phyloP scores from a whole-genome alignment of 2,329 filamentous ascomycete species.

The Graphium sp. region DNA sequence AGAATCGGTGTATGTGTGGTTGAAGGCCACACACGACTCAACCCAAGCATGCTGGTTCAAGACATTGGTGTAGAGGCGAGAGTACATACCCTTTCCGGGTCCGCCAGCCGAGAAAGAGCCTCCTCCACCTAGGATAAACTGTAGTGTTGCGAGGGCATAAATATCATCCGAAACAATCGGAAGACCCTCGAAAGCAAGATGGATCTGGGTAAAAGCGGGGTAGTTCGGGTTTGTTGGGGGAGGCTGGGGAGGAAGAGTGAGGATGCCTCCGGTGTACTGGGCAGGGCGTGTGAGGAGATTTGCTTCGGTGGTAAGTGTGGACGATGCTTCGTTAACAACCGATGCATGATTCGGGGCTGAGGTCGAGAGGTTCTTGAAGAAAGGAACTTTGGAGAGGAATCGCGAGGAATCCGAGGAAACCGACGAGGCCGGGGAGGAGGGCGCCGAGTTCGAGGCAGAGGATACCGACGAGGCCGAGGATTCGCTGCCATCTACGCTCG shows the following conservation, averaged over 20 bases:
- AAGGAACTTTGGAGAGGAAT: constrained; percentile 69
- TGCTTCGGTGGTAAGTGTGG: constrained; percentile 22
- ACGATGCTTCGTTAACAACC: too few species aligned
- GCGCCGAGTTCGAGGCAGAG: constrained; percentile 15
- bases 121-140: constrained; percentile 88
- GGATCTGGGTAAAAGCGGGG: constrained; percentile 77
- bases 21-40: constrained; percentile 88
- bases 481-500: constrained; percentile 44
- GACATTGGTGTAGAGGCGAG: constrained; percentile 89
- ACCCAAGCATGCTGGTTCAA: constrained; percentile 97
- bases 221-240: constrained; percentile 61
- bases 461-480: constrained; percentile 28
- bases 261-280: constrained; percentile 86
- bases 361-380: constrained; percentile 77
- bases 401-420: constrained; percentile 34
- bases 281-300: constrained; percentile 50
- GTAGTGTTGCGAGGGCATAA: constrained; percentile 86
- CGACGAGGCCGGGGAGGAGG: constrained; percentile 14
- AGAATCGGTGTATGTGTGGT: constrained; percentile 92
- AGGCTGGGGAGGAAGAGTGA: constrained; percentile 67
- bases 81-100: constrained; percentile 98
- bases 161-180: constrained; percentile 85
- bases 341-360: constrained; percentile 48
- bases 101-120: constrained; percentile 94
- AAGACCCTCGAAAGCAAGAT: constrained; percentile 88